A percentile compares a stretch with the other conserved stretches of the same genome.
Conservation (phyloP, 345 rosid genomes). For the Sonneratia caseolaris region DNA sequence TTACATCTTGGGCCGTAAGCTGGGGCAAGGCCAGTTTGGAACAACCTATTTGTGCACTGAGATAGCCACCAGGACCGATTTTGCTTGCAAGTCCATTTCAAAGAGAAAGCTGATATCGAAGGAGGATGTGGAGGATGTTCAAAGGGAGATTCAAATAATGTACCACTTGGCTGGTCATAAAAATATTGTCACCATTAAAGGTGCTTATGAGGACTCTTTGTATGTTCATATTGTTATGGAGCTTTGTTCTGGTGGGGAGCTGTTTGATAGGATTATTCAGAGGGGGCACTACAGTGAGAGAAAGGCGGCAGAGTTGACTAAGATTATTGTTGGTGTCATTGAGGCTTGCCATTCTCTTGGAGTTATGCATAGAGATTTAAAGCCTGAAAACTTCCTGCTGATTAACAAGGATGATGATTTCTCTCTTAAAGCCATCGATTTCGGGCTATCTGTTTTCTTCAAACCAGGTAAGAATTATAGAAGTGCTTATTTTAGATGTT, state of each 20-base stretch:
- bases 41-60: conserved; percentile 80
- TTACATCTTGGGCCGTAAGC: conserved; percentile 66
- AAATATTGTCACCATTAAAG: conserved; percentile 45
- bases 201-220: conserved; percentile 38
- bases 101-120: conserved; percentile 81
- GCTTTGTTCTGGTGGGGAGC: conserved; percentile 79
- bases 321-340: conserved; percentile 85
- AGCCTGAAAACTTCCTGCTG: conserved; percentile 93
- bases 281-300: conserved; percentile 98
- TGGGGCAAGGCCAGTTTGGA: conserved; percentile 96
- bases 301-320: conserved; percentile 86
- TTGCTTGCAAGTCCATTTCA: conserved; percentile 90
- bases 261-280: conserved; percentile 87
- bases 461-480: conserved; percentile 54
- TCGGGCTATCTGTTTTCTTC: conserved; percentile 93
- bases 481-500: not conserved
- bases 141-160: conserved; percentile 69
- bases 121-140: conserved; percentile 93
- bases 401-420: conserved; percentile 93
- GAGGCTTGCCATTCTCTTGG: conserved; percentile 98
- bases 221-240: conserved; percentile 50
- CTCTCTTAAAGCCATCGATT: conserved; percentile 97
- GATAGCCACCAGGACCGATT: conserved; percentile 54
- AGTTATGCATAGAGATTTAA: conserved; percentile 96
- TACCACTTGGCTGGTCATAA: conserved; percentile 49